phyloP scores from a whole-genome alignment of 139 green algal genomes.

The Raphidocelis subcapitata region DNA sequence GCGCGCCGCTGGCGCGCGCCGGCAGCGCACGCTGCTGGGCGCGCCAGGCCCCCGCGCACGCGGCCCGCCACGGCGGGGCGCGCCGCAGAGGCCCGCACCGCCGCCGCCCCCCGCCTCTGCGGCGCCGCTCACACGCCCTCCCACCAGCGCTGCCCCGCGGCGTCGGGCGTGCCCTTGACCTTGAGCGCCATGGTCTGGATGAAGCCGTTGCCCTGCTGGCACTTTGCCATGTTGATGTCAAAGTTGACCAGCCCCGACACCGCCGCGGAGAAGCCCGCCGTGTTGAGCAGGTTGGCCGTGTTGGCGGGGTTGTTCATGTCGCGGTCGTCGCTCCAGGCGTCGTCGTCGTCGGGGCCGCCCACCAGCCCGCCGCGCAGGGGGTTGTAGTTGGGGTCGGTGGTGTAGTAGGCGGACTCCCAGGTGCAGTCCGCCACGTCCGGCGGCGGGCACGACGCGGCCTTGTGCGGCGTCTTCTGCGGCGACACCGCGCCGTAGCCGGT shows the following conservation, averaged over 20 bases:
- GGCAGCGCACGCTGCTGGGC: too few species aligned
- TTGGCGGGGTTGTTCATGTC: conserved; percentile 41
- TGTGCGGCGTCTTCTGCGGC: conserved; percentile 34
- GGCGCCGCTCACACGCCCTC: conserved; percentile 26
- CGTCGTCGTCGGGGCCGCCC: conserved; percentile 30
- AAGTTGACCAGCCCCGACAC: conserved; percentile 22
- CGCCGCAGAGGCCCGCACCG: too few species aligned
- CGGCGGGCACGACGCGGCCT: conserved; percentile 27
- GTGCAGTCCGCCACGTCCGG: conserved; percentile 33
- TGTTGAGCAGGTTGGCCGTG: conserved; percentile 27
- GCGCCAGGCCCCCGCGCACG: too few species aligned
- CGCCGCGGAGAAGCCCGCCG: conserved; percentile 25
- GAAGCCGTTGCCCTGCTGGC: conserved; percentile 37
- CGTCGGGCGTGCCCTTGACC: conserved; percentile 31
- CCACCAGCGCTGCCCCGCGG: conserved; percentile 32
- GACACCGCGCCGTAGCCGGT: conserved; percentile 29
- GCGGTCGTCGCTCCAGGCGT: conserved; percentile 26
- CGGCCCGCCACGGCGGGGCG: too few species aligned
- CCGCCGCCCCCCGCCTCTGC: too few species aligned
- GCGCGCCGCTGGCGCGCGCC: too few species aligned
- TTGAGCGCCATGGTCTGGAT: conserved; percentile 36
- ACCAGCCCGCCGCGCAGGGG: conserved; percentile 29
- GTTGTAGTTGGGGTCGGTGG: conserved; percentile 36
- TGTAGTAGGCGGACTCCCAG: conserved; percentile 40
- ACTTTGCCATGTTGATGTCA: conserved; percentile 42